phyloP scores from a whole-genome alignment of 2,329 filamentous ascomycete genomes.

The Colletotrichum kahawae region DNA sequence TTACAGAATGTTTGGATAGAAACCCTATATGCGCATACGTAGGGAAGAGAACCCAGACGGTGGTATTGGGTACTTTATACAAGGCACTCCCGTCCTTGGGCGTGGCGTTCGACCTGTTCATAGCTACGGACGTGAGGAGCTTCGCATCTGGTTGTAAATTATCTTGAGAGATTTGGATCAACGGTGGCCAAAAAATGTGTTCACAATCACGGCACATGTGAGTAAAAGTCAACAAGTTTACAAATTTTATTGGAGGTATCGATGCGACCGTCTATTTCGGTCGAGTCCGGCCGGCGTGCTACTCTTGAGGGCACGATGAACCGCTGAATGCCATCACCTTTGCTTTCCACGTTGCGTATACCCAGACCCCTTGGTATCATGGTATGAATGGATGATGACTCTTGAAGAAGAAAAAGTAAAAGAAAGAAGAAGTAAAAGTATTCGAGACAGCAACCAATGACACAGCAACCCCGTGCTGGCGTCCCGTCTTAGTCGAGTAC shows the following conservation, averaged over 20 bases:
- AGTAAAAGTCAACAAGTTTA: background rate
- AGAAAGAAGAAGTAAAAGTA: background rate
- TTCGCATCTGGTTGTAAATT: background rate
- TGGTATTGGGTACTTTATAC: background rate
- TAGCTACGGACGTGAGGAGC: background rate
- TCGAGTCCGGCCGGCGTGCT: background rate
- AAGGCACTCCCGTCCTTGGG: background rate
- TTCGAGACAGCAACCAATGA: background rate
- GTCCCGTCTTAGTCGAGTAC: slow-evolving; percentile 14
- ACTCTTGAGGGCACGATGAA: background rate
- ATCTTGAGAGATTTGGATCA: background rate
- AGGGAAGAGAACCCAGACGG: background rate
- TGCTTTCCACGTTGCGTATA: background rate
- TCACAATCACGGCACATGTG: background rate
- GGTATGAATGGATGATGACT: background rate
- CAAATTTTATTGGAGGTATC: slow-evolving; percentile 7
- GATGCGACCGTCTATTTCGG: slow-evolving; percentile 2
- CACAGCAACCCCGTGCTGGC: background rate
- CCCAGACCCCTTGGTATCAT: slow-evolving; percentile 3
- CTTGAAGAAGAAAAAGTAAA: background rate
- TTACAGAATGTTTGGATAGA: background rate
- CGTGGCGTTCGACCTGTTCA: background rate
- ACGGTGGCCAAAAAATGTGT: background rate
- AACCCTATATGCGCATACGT: background rate
- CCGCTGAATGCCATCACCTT: background rate